Evolutionary conservation across 78 protist species (phyloP).

Genomic region (Salpingoeca rosetta): DNA sequence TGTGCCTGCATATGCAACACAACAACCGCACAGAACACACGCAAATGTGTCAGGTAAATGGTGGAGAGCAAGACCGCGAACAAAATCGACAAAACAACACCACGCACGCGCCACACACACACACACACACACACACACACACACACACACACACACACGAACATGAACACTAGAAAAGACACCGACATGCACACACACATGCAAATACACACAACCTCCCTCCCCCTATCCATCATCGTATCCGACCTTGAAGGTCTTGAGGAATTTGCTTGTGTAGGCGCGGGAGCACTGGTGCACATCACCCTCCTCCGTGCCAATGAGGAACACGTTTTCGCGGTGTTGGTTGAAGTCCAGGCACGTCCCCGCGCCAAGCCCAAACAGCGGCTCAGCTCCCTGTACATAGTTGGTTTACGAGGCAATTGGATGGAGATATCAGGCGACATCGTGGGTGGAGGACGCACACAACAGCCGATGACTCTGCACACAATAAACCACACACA

Average conservation of each 20-base stretch:
- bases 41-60: too few relatives aligned
- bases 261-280: slow-evolving; percentile 57
- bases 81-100: too few relatives aligned
- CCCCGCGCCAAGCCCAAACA: slow-evolving; percentile 56
- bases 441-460: too few relatives aligned
- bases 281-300: slow-evolving; percentile 59
- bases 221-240: not conserved
- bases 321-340: slow-evolving; percentile 33
- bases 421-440: not conserved
- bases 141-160: too few relatives aligned
- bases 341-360: slow-evolving; percentile 52
- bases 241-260: slow-evolving; percentile 35
- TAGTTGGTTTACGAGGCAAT: not conserved
- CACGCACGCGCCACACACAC: too few relatives aligned
- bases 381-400: slow-evolving; percentile 27
- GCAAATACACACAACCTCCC: not conserved
- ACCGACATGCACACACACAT: not conserved
- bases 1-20: slow-evolving; percentile 30
- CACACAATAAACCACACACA: too few relatives aligned
- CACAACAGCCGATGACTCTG: too few relatives aligned
- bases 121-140: too few relatives aligned
- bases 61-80: too few relatives aligned
- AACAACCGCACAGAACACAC: too few relatives aligned
- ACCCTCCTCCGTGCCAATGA: slow-evolving; percentile 83
- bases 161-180: not conserved